Evolutionary conservation across 2,329 filamentous ascomycete genomes (phyloP).

Genomic region (Talaromyces verruculosus): DNA sequence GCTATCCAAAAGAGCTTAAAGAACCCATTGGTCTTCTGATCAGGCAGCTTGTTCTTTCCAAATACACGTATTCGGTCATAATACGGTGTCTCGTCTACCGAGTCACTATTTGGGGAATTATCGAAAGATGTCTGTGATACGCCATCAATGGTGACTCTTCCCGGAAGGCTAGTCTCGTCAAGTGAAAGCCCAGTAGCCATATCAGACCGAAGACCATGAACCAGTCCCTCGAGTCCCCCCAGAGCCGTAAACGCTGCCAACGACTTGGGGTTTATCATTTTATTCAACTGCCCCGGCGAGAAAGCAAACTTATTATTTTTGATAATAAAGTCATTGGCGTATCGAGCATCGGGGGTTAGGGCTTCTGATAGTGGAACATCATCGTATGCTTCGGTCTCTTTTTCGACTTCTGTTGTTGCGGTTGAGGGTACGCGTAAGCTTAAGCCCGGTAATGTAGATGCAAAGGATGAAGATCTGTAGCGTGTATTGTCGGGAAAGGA

Average conservation of each 20-base stretch:
- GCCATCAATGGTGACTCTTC: neutral
- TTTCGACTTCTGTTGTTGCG: neutral
- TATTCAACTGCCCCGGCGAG: constrained; percentile 69
- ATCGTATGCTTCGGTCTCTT: neutral
- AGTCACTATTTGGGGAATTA: neutral
- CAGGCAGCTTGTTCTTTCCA: neutral
- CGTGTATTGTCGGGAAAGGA: neutral
- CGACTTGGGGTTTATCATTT: constrained; percentile 87
- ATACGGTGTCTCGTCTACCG: neutral
- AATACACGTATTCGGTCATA: neutral
- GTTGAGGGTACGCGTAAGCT: neutral
- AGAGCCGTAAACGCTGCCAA: constrained; percentile 76
- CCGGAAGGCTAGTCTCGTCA: neutral
- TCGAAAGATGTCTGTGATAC: neutral
- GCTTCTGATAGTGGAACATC: neutral
- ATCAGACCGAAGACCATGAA: neutral
- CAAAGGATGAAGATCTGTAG: neutral
- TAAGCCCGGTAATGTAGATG: neutral
- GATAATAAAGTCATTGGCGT: neutral
- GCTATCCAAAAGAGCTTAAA: constrained; percentile 65
- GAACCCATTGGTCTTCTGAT: constrained; percentile 35
- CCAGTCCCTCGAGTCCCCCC: constrained; percentile 71
- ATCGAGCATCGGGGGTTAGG: neutral
- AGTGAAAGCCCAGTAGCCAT: neutral
- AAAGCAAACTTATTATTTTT: constrained; percentile 22